Percentiles rank a stretch among this genome's conserved stretches.
These are phyloP conservation scores for Microbotryum intermedium DNA, from an alignment of 1,284 basidiomycete species.

Conservation along the genomic window DNA sequence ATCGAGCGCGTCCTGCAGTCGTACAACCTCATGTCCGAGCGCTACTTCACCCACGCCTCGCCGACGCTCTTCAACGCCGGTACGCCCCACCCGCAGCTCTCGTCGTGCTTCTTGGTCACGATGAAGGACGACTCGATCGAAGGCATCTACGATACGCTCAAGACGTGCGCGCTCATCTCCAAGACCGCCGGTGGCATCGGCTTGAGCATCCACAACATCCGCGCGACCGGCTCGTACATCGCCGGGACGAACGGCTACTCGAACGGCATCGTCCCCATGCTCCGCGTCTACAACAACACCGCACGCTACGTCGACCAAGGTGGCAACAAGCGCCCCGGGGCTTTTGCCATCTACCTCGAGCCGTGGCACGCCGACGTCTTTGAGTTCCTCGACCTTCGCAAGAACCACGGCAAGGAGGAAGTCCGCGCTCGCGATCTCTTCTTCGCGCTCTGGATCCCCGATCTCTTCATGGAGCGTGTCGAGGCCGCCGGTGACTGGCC, in stretches of 20 bases:
- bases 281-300: conserved; percentile 95
- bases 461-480: conserved; percentile 96
- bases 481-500: conserved; percentile 85
- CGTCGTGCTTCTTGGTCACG: conserved; percentile 93
- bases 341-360: conserved; percentile 58
- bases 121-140: conserved; percentile 99
- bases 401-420: conserved; percentile 99
- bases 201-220: conserved; percentile 91
- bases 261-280: conserved; percentile 99
- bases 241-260: conserved; percentile 57
- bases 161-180: conserved; percentile 98
- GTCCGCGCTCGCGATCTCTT: conserved; percentile 93
- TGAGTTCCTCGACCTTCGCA: conserved; percentile 94
- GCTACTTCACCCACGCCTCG: conserved; percentile 95
- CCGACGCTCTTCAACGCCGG: conserved; percentile 99
- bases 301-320: conserved; percentile 99
- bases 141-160: conserved; percentile 97
- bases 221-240: conserved; percentile 72
- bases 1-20: conserved; percentile 86
- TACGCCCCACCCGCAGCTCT: conserved; percentile 88
- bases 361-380: conserved; percentile 80
- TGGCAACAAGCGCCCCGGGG: conserved; percentile 98
- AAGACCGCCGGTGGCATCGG: conserved; percentile 99
- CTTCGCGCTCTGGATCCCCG: conserved; percentile 94
- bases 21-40: conserved; percentile 69